phyloP scores from a whole-genome alignment of 768 basidiomycete species.

The Tylopilus plumbeoviolaceoides region DNA sequence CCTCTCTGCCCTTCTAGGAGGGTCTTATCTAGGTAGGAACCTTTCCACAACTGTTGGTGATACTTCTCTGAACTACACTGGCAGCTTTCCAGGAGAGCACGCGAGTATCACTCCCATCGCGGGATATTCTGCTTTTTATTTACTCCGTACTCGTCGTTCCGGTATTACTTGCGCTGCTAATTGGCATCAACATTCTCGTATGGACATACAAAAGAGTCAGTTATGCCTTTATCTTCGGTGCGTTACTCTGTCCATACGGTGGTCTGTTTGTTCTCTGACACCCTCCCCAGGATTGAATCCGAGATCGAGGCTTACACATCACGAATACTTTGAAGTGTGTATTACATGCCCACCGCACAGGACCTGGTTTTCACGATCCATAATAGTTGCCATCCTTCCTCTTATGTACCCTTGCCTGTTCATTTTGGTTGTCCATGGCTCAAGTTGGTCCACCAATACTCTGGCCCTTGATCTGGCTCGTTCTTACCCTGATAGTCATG shows the following conservation, averaged over 20 bases:
- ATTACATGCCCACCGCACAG: slow-evolving; percentile 3
- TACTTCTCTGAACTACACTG: background rate
- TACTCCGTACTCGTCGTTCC: slow-evolving; percentile 77
- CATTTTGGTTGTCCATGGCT: slow-evolving; percentile 82
- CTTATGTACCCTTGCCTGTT: slow-evolving; percentile 65
- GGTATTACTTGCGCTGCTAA: slow-evolving; percentile 65
- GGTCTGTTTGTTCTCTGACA: background rate
- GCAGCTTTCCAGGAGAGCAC: slow-evolving; percentile 55
- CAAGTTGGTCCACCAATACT: slow-evolving; percentile 64
- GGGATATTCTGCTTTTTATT: slow-evolving; percentile 71
- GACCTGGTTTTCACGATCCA: background rate
- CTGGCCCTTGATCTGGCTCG: slow-evolving; percentile 85
- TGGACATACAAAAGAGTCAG: slow-evolving; percentile 81
- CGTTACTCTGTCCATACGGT: slow-evolving; percentile 9
- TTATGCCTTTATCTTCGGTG: slow-evolving; percentile 87
- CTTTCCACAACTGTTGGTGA: background rate
- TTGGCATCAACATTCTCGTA: slow-evolving; percentile 79
- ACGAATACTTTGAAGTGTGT: slow-evolving; percentile 68
- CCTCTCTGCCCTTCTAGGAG: slow-evolving; percentile 61
- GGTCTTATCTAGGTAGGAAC: slow-evolving; percentile 52
- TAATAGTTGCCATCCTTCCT: slow-evolving; percentile 71
- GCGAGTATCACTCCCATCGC: slow-evolving; percentile 56
- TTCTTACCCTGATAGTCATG: slow-evolving; percentile 51
- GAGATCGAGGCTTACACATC: slow-evolving; percentile 68
- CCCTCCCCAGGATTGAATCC: slow-evolving; percentile 56